These are phyloP conservation scores for Candida glaebosa DNA, from an alignment of 805 yeast species.

Conservation along the genomic window DNA sequence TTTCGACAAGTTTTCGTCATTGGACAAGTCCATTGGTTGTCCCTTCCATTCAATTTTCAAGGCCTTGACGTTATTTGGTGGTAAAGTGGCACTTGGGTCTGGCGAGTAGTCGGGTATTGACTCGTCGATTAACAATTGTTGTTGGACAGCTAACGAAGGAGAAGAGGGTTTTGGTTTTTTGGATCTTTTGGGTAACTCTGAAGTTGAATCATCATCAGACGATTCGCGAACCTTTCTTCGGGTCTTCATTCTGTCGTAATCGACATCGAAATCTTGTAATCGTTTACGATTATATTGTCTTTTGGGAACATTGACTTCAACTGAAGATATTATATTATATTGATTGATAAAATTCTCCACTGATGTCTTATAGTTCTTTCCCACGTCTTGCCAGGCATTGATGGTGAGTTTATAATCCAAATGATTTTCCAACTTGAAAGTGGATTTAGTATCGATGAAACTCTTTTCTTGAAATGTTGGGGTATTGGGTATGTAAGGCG, in stretches of 20 bases:
- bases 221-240: conserved; percentile 45
- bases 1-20: conserved; percentile 67
- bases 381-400: conserved; percentile 46
- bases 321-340: conserved; percentile 35
- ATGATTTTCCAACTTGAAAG: conserved; percentile 49
- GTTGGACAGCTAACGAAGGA: conserved; percentile 35
- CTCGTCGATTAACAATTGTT: conserved; percentile 59
- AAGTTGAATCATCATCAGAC: conserved; percentile 9
- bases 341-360: conserved; percentile 47
- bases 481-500: conserved; percentile 27
- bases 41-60: conserved; percentile 97
- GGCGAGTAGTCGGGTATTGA: conserved; percentile 84
- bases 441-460: conserved; percentile 18
- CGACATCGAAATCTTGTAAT: conserved; percentile 32
- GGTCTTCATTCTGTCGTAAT: conserved; percentile 44
- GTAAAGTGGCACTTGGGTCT: conserved; percentile 51
- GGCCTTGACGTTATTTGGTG: conserved; percentile 61
- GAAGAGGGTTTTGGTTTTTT: conserved; percentile 26
- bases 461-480: conserved; percentile 10
- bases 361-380: conserved; percentile 48
- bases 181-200: conserved; percentile 23
- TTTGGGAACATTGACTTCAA: conserved; percentile 9
- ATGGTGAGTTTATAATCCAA: conserved; percentile 46
- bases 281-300: conserved; percentile 15
- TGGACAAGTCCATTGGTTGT: conserved; percentile 85